These are phyloP conservation scores for Pseudogymnoascus destructans DNA, from an alignment of 2,329 filamentous ascomycete species.

Conservation along the genomic window DNA sequence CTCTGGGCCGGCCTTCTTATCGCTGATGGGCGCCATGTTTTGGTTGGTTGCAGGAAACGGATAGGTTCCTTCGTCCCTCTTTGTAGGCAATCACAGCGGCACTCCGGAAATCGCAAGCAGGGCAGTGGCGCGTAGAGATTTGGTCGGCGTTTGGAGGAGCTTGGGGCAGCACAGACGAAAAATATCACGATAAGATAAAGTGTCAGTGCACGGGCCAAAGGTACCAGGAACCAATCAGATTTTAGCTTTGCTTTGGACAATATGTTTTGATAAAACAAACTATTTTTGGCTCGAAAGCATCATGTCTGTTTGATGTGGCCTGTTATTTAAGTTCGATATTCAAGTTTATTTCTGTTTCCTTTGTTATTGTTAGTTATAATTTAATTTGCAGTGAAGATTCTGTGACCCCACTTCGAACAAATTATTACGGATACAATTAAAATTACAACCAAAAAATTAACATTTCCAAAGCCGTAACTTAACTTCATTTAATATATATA, in stretches of 20 bases:
- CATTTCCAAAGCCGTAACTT: neutral
- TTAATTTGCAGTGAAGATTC: neutral
- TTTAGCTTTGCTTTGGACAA: neutral
- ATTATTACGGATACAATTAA: neutral
- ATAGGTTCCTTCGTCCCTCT: neutral
- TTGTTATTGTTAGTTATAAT: neutral
- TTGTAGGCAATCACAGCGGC: neutral
- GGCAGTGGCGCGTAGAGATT: neutral
- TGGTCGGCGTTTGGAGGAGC: neutral
- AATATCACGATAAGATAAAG: constrained; percentile 6
- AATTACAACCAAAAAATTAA: neutral
- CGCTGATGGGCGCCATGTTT: neutral
- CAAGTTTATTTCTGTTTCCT: neutral
- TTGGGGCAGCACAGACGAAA: constrained; percentile 5
- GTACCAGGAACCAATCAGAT: constrained; percentile 1
- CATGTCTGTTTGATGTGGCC: neutral
- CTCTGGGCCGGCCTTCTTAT: neutral
- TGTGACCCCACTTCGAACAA: neutral
- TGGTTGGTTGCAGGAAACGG: neutral
- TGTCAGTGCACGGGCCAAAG: neutral
- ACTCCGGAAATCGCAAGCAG: neutral
- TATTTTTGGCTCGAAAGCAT: neutral
- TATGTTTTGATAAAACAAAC: neutral
- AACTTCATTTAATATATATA: constrained; percentile 4
- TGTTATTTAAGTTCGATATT: neutral